Evolutionary conservation across 1,284 basidiomycete genomes (phyloP), one percentile per base, ranked within the genome.

Genomic region (Apiotrichum brassicae): DNA sequence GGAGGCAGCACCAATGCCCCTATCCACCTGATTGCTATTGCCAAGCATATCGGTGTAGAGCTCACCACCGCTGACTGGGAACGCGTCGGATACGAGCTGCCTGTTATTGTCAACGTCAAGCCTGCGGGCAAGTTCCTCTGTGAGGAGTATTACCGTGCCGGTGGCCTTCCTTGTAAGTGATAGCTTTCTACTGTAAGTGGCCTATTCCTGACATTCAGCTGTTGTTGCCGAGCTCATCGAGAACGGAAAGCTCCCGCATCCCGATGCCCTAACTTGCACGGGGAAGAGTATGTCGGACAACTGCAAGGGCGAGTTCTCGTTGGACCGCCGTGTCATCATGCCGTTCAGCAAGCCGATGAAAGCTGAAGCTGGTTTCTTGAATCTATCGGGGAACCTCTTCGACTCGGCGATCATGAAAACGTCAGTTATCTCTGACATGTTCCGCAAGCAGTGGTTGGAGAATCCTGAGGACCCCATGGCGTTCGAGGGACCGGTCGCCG

Each of bases 1-100:
- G 93, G 87, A 42, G 90, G 91, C 7, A 93, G 89, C 5, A 97
- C 92, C 11, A 97, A 97, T 68, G 86, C 91, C 6, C 68, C 67
- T 0, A 68, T 72, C 42, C 68, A 72, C 54, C 51, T 72, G 37
- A 66, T 63, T 39, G 70, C 70, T 13, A 54, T 72, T 16, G 70
- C 70, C 33, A 72, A 72, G 59, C 68, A 70, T 46, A 65, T 72
- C 19, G 68, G 68, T 28, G 65, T 72, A 19, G 58, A 67, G 37
- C 54, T 72, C 12, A 36, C 45, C 30, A 62, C 61, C 35, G 66
- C 63, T 47, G 70, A 72, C 47, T 70, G 68, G 67, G 63, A 66
- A 48, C 54, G 61, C 14, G 62, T 71, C 12, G 70, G 70, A 22
- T 70, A 71, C 54, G 53, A 66, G 35, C 49, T 71, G 39, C 70